Percentiles rank a stretch among this genome's conserved stretches.
phyloP scores from a whole-genome alignment of 2,329 filamentous ascomycete species.

The Eutypella sp. region DNA sequence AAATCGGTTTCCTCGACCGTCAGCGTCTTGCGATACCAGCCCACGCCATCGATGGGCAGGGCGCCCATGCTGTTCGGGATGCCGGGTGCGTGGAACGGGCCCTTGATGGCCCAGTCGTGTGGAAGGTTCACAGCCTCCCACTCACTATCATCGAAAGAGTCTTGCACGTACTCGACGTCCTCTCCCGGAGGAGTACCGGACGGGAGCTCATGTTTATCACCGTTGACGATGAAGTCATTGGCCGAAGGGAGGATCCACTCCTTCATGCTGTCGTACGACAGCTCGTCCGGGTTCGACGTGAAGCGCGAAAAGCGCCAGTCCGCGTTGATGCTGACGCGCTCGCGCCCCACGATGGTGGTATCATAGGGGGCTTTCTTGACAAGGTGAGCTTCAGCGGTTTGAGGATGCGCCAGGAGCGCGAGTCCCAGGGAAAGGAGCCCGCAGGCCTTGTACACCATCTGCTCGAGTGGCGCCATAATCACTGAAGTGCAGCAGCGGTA shows the following conservation, averaged over 20 bases:
- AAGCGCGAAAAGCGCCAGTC: conserved; percentile 32
- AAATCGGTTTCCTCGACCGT: conserved; percentile 11
- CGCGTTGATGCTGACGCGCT: conserved; percentile 28
- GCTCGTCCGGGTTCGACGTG: conserved; percentile 26
- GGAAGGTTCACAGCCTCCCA: conserved; percentile 37
- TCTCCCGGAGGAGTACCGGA: conserved; percentile 17
- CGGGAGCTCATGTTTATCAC: conserved; percentile 19
- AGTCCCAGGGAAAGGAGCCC: neutral
- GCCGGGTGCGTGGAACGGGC: conserved; percentile 30
- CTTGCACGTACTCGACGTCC: conserved; percentile 23
- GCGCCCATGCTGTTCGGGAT: conserved; percentile 36
- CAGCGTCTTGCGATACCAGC: conserved; percentile 42
- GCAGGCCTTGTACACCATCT: neutral
- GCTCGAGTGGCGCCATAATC: neutral
- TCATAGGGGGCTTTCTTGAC: neutral
- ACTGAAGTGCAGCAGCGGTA: neutral
- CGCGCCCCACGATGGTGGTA: conserved; percentile 11
- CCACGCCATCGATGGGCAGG: conserved; percentile 47
- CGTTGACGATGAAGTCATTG: conserved; percentile 25
- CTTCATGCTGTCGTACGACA: conserved; percentile 28
- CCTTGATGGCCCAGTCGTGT: conserved; percentile 41
- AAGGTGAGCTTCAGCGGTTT: neutral
- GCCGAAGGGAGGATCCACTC: conserved; percentile 28
- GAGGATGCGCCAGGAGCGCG: neutral
- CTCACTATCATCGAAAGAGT: conserved; percentile 20